Base-by-base conservation (phyloP, 2,329 filamentous ascomycete species). In the Diaporthe australafricana region DNA sequence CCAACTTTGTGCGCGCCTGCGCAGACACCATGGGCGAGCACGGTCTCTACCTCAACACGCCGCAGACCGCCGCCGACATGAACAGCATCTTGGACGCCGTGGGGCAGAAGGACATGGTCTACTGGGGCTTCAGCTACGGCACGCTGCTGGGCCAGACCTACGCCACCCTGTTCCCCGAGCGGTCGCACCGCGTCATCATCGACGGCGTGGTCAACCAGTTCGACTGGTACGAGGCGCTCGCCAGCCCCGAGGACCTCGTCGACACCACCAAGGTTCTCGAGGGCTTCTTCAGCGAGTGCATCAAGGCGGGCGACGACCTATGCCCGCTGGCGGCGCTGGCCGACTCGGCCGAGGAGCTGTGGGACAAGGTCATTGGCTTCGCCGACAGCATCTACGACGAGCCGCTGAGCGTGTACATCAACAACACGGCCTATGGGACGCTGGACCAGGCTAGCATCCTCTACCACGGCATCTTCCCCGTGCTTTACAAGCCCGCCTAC, bases 41-140 rank as follows among this genome's bases (percentile, higher is more conserved):
- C 72, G 83, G 81, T 3, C 74, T 74, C 9, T 86, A 87, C 72
- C 77, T 87, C 71, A 86, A 87, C 70, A 87, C 86, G 0, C 85
- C 85, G 0, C 85, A 87, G 75, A 85, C 84, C 0, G 86, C 84
- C 12, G 84, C 85, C 40, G 86, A 88, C 72, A 87, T 87, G 84
- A 86, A 86, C 73, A 82, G 78, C 16, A 86, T 87, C 35, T 77
- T 87, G 1, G 83, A 86, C 63, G 84, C 81, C 0, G 74, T 84
- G 9, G 82, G 82, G 1, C 82, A 84, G 72, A 22, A 75, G 27
- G 77, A 80, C 14, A 78, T 84, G 79, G 75, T 79, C 40, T 84
- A 83, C 72, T 84, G 80, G 81, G 83, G 82, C 1, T 82, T 83
- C 71, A 83, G 81, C 68, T 83, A 84, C 70, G 82, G 82, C 12